Base-by-base conservation (phyloP, 208 protist species). In the Endotrypanum monterogeii region DNA sequence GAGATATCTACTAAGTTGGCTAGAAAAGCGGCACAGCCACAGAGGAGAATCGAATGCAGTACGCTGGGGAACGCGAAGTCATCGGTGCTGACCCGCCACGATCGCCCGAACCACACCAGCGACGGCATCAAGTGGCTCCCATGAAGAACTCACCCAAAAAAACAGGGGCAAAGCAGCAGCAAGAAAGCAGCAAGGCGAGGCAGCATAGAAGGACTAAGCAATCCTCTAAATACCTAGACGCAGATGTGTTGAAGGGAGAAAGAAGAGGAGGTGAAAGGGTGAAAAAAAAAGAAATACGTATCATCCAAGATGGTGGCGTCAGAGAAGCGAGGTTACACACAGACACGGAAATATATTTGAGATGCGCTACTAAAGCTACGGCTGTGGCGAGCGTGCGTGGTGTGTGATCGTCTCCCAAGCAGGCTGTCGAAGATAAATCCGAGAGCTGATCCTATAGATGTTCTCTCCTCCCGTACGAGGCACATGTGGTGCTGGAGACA, bases 1-100 rank as follows among this genome's bases (percentile, higher is more conserved):
- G 32, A 11, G 2, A 55, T 76, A 65, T 58, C 68, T 48, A 79
- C 65, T 3, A 70, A 69, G 5, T 60, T 54, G 30, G 82, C 57
- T 0, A 73, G 46, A 46, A 87, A 55, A 39, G 79, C 54, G 16
- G 60, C 80, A 68, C 63, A 74, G 2, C 67, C 48, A 35, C 79
- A 1, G 48, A 80, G 63, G 51, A 94, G 20, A 6, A 71, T 44
- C 18, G 87, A 83, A 71, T 85, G 86, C 25, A 89, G 68, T 1
- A 87, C 11, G 51, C 92, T 86, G 3, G 87, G 90, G 60, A 93
- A 88, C 62, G 62, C 75, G 71, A 94, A 94, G 75, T 95, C 91
- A 73, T 97, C 93, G 18, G 90, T 60, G 54, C 67, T 86, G 9
- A 87, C 83, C 16, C 90, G 85, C 91, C 93, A 97, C 30, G 82